phyloP scores from a whole-genome alignment of 257 asterid species.

The Verbena officinalis region DNA sequence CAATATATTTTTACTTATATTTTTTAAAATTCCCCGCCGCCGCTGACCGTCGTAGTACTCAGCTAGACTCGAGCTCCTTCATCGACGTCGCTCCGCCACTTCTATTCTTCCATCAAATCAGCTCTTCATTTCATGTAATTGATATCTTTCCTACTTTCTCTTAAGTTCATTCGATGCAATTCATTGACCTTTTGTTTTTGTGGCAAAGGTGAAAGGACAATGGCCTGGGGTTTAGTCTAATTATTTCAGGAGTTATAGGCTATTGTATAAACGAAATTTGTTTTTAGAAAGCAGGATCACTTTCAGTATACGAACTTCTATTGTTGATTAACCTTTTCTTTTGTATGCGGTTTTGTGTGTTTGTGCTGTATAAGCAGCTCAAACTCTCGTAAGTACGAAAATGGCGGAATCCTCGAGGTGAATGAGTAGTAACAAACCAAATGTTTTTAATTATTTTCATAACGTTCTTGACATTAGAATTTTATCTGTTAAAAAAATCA shows the following conservation, averaged over 20 bases:
- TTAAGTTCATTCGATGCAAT: neutral
- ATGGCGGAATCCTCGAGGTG: constrained; percentile 59
- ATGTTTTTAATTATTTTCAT: constrained; percentile 2
- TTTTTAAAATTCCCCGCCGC: constrained; percentile 49
- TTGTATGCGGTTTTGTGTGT: neutral
- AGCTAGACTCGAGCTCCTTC: constrained; percentile 18
- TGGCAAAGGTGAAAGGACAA: neutral
- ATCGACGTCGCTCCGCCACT: constrained; percentile 32
- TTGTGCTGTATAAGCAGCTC: constrained; percentile 28
- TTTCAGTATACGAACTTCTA: neutral
- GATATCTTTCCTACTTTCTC: neutral
- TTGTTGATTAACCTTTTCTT: constrained; percentile 12
- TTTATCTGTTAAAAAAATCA: constrained; percentile 2
- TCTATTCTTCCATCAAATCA: neutral
- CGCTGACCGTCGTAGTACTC: constrained; percentile 19
- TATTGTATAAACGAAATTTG: neutral
- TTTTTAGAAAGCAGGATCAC: neutral
- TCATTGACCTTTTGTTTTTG: constrained; percentile 14
- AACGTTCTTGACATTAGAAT: constrained; percentile 2
- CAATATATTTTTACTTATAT: neutral
- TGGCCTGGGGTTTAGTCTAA: constrained; percentile 40
- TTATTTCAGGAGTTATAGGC: constrained; percentile 18
- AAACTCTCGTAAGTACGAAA: constrained; percentile 16
- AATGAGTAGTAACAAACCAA: constrained; percentile 9
- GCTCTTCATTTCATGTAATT: constrained; percentile 5